Evolutionary conservation across 2,329 filamentous ascomycete genomes (phyloP).

Genomic region (Plectosphaerella cucumerina): DNA sequence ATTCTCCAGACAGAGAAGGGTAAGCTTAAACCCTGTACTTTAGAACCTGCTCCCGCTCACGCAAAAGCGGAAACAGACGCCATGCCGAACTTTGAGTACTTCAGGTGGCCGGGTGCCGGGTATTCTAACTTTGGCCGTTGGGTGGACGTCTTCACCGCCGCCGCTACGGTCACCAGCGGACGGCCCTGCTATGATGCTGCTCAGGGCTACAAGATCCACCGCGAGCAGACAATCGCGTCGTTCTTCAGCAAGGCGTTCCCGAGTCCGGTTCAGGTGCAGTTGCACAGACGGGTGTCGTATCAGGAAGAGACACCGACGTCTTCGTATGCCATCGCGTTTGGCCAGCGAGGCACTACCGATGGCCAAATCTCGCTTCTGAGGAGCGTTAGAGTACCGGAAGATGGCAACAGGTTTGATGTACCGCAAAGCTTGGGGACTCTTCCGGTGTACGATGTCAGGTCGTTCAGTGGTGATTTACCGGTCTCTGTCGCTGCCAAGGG

Average conservation of each 20-base stretch:
- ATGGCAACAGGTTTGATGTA: not conserved
- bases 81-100: too few species aligned
- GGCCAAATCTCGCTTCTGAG: not conserved
- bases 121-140: too few species aligned
- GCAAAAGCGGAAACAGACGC: too few species aligned
- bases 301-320: not conserved
- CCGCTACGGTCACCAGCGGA: too few species aligned
- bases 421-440: not conserved
- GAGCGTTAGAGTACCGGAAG: slow-evolving; percentile 1
- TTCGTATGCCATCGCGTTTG: not conserved
- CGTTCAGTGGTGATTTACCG: not conserved
- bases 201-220: not conserved
- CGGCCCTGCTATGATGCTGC: too few species aligned
- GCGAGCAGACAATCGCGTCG: not conserved
- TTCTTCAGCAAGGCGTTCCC: slow-evolving; percentile 1
- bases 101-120: too few species aligned
- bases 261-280: not conserved
- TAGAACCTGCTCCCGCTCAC: too few species aligned
- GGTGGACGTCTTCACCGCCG: too few species aligned
- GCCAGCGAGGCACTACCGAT: too few species aligned
- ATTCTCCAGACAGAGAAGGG: too few species aligned
- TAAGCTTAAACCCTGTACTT: too few species aligned
- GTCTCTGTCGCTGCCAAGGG: not conserved
- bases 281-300: not conserved
- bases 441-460: not conserved